Percentiles rank a stretch among this genome's conserved stretches.
Conservation (phyloP, 2,329 filamentous ascomycete species). For the Rasamsonia emersonii region DNA sequence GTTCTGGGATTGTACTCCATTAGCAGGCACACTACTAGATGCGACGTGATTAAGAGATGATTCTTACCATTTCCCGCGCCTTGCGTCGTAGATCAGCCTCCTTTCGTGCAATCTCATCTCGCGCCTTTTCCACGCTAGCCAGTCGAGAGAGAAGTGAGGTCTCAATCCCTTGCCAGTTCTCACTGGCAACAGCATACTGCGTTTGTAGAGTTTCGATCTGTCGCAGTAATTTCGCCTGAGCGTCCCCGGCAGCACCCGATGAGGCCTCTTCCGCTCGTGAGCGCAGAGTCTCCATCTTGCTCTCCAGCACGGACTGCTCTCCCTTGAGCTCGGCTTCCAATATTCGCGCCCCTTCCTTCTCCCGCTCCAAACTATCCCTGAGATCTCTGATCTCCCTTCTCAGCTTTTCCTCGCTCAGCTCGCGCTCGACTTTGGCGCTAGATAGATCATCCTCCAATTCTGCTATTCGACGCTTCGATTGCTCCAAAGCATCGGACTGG, state of each 20-base stretch:
- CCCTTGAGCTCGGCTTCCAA: conserved; percentile 69
- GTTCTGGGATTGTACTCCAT: conserved; percentile 41
- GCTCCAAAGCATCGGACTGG: conserved; percentile 58
- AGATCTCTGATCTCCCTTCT: conserved; percentile 62
- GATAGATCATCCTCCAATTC: conserved; percentile 58
- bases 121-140: conserved; percentile 74
- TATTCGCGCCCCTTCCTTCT: conserved; percentile 59
- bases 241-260: conserved; percentile 69
- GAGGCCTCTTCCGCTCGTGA: conserved; percentile 81
- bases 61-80: conserved; percentile 70
- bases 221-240: conserved; percentile 79
- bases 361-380: conserved; percentile 62
- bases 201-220: conserved; percentile 94
- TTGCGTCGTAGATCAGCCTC: conserved; percentile 86
- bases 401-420: conserved; percentile 61
- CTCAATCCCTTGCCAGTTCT: conserved; percentile 97
- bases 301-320: conserved; percentile 71
- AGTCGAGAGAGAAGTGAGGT: conserved; percentile 71
- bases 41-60: not conserved
- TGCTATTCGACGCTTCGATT: conserved; percentile 49
- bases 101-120: conserved; percentile 72
- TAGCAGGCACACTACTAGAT: not conserved
- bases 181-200: conserved; percentile 86
- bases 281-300: conserved; percentile 81
- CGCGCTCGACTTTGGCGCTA: conserved; percentile 64